Base-by-base conservation (phyloP, 306 rosid species). In the Cucumis melo region DNA sequence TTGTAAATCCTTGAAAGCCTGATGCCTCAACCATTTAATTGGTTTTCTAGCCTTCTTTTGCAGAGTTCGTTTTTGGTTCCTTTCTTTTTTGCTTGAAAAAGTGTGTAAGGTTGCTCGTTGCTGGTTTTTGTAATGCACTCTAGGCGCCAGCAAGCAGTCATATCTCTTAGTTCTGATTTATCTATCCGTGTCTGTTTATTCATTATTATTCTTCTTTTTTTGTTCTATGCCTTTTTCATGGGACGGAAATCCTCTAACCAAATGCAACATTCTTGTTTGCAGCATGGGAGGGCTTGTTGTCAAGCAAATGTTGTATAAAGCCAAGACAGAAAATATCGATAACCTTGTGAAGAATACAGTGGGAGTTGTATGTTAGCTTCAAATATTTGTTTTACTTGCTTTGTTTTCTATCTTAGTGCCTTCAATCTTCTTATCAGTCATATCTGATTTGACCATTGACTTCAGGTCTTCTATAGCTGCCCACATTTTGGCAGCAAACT, bases 401-500 rank as follows among this genome's bases (percentile, higher is more conserved):
- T 76, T 48, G 38, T 8, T 53, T 76, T 77, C 77, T 73, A 72
- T 61, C 29, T 42, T 53, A 21, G 4, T 14, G 57, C 29, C 34
- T 21, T 42, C 41, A 68, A 71, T 67, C 20, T 41, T 77, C 39
- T 64, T 70, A 77, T 24, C 57, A 21, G 60, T 76, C 68, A 7
- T 20, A 79, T 79, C 51, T 80, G 55, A 21, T 68, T 68, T 81
- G 78, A 46, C 46, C 24, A 78, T 65, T 80, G 83, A 60, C 65
- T 83, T 84, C 82, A 94, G 99, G 92, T 92, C 81, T 94, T 91
- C 87, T 94, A 94, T 74, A 92, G 99, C 87, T 94, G 99, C 85
- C 99, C 99, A 34, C 99, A 94, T 84, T 94, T 92, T 70, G 99
- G 99, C 77, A 94, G 99, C 93, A 94, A 88, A 86, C 93, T 94